A percentile compares a stretch with the other conserved stretches of the same genome.
Evolutionary conservation across 352 stramenopile species (phyloP).

Genomic region (Pythium volutum): DNA sequence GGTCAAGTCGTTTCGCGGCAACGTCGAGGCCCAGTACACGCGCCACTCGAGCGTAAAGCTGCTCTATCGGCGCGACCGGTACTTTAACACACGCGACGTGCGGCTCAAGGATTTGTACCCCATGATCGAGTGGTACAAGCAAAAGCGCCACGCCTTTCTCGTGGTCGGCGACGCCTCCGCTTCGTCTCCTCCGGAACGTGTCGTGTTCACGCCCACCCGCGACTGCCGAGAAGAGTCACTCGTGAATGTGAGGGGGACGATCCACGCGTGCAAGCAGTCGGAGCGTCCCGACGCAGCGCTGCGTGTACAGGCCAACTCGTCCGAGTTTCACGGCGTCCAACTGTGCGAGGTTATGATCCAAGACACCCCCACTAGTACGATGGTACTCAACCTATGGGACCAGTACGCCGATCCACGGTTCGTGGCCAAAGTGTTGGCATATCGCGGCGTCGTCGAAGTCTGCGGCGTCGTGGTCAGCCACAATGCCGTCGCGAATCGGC

Average conservation of each 20-base stretch:
- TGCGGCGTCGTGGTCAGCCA: conserved; percentile 42
- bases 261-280: neutral
- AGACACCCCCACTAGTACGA: conserved; percentile 34
- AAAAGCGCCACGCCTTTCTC: conserved; percentile 44
- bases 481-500: conserved; percentile 39
- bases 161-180: neutral
- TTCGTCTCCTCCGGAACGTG: neutral
- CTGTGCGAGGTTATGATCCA: conserved; percentile 49
- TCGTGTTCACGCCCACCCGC: conserved; percentile 29
- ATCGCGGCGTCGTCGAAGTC: conserved; percentile 38
- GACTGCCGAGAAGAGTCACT: conserved; percentile 62
- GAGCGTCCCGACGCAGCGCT: neutral
- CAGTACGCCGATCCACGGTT: conserved; percentile 55
- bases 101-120: conserved; percentile 49
- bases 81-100: conserved; percentile 55
- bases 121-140: conserved; percentile 72
- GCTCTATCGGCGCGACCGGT: conserved; percentile 53
- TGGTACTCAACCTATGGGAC: conserved; percentile 63
- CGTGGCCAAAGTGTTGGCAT: conserved; percentile 33
- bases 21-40: conserved; percentile 55
- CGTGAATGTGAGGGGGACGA: conserved; percentile 28
- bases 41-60: conserved; percentile 43
- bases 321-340: conserved; percentile 28
- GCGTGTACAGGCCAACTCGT: neutral
- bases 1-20: conserved; percentile 44